phyloP scores from a whole-genome alignment of 2,329 filamentous ascomycete species.

The Monilinia laxa region DNA sequence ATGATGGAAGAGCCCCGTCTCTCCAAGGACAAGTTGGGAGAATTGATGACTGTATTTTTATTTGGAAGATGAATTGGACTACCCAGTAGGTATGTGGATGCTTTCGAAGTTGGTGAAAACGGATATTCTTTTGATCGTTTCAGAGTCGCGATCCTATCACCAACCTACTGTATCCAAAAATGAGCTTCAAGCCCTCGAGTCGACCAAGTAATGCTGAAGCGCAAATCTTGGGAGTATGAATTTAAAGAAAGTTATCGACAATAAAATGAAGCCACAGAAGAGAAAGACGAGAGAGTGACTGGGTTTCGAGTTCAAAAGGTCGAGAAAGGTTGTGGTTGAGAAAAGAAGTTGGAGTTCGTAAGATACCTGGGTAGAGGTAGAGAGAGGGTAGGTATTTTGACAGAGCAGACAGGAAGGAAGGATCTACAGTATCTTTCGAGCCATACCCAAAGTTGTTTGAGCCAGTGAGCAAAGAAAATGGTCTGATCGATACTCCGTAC shows the following conservation, averaged over 20 bases:
- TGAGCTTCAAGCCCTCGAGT: constrained; percentile 33
- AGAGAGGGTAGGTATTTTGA: neutral
- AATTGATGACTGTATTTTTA: constrained; percentile 18
- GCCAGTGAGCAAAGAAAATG: neutral
- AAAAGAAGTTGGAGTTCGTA: constrained; percentile 8
- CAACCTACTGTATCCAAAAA: constrained; percentile 18
- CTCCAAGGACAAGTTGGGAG: constrained; percentile 6
- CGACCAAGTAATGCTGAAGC: constrained; percentile 36
- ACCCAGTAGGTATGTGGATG: constrained; percentile 5
- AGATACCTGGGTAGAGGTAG: too few relatives aligned
- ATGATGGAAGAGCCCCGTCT: constrained; percentile 17
- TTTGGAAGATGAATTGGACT: neutral
- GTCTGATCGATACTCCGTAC: neutral
- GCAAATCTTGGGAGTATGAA: constrained; percentile 14
- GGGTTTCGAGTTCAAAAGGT: constrained; percentile 4
- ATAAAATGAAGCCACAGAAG: constrained; percentile 6
- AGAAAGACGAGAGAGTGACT: neutral
- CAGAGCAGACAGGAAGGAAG: constrained; percentile 8
- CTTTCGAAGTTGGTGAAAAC: constrained; percentile 25
- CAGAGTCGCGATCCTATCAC: constrained; percentile 27
- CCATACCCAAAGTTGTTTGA: neutral
- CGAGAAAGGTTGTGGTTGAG: constrained; percentile 2
- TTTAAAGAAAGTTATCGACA: constrained; percentile 19
- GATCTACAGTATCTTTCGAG: constrained; percentile 6
- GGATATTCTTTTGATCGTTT: constrained; percentile 26